Conservation (phyloP, 2,329 filamentous ascomycete species). For the Myriangium duriaei region DNA sequence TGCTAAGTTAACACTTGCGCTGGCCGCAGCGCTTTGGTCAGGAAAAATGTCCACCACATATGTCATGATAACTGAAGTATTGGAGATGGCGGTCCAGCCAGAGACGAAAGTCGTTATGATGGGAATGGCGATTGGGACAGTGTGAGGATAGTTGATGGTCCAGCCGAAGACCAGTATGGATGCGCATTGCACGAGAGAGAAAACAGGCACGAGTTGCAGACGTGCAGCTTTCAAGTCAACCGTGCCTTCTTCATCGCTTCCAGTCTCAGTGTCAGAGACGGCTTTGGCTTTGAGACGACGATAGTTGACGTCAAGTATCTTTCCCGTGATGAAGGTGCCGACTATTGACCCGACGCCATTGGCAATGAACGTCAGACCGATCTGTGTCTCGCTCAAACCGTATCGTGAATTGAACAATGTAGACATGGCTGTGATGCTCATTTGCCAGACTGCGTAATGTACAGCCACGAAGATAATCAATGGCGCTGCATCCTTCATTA, state of each 20-base stretch:
- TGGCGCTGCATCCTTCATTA: slow-evolving; percentile 31
- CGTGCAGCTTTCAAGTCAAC: slow-evolving; percentile 36
- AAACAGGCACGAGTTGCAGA: slow-evolving; percentile 36
- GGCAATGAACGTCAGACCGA: slow-evolving; percentile 42
- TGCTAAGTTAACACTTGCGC: slow-evolving; percentile 41
- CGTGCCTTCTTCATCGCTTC: slow-evolving; percentile 1
- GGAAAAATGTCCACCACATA: slow-evolving; percentile 44
- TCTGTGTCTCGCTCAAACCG: slow-evolving; percentile 31
- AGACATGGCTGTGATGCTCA: slow-evolving; percentile 43
- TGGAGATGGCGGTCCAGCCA: slow-evolving; percentile 40
- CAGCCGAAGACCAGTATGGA: slow-evolving; percentile 42
- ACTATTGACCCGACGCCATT: slow-evolving; percentile 44
- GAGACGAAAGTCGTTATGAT: slow-evolving; percentile 40
- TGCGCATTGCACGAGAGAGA: slow-evolving; percentile 32
- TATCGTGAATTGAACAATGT: slow-evolving; percentile 36
- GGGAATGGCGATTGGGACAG: slow-evolving; percentile 37
- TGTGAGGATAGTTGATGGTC: slow-evolving; percentile 35
- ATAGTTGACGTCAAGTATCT: slow-evolving; percentile 42
- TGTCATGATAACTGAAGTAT: slow-evolving; percentile 37
- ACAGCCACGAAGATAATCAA: slow-evolving; percentile 38
- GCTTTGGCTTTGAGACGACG: slow-evolving; percentile 23
- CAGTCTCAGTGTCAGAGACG: too few species aligned
- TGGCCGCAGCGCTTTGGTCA: slow-evolving; percentile 38
- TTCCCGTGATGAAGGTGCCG: slow-evolving; percentile 40
- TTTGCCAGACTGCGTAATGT: slow-evolving; percentile 44